Conservation (phyloP, 768 basidiomycete species). For the Baorangia bicolor region DNA sequence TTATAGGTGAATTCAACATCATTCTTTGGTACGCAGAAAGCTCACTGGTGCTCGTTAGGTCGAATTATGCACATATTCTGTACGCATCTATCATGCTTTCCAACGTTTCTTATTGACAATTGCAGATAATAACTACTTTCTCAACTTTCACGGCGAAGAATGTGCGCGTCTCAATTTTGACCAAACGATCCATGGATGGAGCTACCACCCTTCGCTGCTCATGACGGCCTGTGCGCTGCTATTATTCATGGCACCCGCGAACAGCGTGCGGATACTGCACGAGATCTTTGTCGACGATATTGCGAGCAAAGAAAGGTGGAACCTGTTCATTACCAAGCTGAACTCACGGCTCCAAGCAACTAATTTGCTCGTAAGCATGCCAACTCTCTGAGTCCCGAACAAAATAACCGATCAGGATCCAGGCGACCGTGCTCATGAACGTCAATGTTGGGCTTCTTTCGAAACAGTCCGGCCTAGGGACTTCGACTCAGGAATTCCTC, state of each 20-base stretch:
- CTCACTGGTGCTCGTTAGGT: slow-evolving; percentile 16
- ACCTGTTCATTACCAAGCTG: slow-evolving; percentile 42
- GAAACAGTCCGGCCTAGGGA: slow-evolving; percentile 40
- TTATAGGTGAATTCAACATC: slow-evolving; percentile 19
- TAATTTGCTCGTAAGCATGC: slow-evolving; percentile 47
- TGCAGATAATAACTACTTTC: slow-evolving; percentile 35
- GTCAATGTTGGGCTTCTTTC: slow-evolving; percentile 63
- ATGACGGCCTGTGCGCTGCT: slow-evolving; percentile 41
- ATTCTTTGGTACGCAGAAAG: neutral
- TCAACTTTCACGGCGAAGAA: slow-evolving; percentile 44
- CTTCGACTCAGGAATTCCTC: slow-evolving; percentile 35
- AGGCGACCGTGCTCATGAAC: slow-evolving; percentile 58
- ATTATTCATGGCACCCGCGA: slow-evolving; percentile 50
- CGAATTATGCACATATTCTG: slow-evolving; percentile 33
- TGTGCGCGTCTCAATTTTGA: slow-evolving; percentile 40
- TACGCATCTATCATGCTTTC: slow-evolving; percentile 6
- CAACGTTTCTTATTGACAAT: neutral
- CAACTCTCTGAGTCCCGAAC: neutral
- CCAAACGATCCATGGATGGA: slow-evolving; percentile 32
- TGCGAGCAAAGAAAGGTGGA: slow-evolving; percentile 43
- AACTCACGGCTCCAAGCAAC: slow-evolving; percentile 52
- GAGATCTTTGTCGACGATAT: slow-evolving; percentile 50
- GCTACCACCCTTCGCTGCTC: slow-evolving; percentile 32
- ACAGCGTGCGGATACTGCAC: slow-evolving; percentile 45
- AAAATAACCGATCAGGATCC: neutral